phyloP scores from a whole-genome alignment of 1,284 basidiomycete species.

The Pterulicium gracile region DNA sequence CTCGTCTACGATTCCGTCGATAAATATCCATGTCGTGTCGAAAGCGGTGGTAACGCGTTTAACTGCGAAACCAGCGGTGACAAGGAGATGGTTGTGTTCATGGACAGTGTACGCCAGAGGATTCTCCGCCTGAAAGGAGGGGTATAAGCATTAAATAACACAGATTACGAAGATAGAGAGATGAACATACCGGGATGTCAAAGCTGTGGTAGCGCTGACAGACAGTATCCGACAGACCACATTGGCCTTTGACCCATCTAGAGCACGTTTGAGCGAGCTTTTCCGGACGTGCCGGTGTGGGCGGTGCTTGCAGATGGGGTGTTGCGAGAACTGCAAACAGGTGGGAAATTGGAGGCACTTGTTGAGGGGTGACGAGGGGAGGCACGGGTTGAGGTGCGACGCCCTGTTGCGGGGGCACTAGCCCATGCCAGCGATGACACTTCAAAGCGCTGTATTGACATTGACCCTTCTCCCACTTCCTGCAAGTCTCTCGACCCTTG shows the following conservation, averaged over 20 bases:
- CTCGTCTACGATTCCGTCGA: slow-evolving; percentile 24
- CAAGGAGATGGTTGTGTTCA: not conserved
- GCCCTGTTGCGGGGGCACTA: not conserved
- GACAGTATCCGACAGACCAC: not conserved
- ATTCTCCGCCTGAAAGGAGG: not conserved
- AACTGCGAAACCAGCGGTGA: slow-evolving; percentile 21
- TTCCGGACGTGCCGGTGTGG: not conserved
- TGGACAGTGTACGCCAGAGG: not conserved
- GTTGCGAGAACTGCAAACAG: not conserved
- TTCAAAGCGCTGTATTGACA: not conserved
- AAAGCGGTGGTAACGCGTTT: slow-evolving; percentile 33
- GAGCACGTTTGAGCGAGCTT: not conserved
- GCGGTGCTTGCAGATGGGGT: not conserved
- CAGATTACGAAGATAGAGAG: not conserved
- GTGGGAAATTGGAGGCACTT: not conserved
- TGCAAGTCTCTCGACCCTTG: not conserved
- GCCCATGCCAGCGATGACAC: slow-evolving; percentile 1
- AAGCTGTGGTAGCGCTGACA: not conserved
- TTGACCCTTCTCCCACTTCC: not conserved
- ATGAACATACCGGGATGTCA: not conserved
- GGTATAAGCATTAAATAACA: not conserved
- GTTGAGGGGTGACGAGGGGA: not conserved
- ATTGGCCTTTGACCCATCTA: not conserved
- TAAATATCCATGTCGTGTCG: slow-evolving; percentile 30
- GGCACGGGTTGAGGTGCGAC: not conserved